Base-by-base conservation (phyloP, 139 green algal species). In the Chlorella sp. region DNA sequence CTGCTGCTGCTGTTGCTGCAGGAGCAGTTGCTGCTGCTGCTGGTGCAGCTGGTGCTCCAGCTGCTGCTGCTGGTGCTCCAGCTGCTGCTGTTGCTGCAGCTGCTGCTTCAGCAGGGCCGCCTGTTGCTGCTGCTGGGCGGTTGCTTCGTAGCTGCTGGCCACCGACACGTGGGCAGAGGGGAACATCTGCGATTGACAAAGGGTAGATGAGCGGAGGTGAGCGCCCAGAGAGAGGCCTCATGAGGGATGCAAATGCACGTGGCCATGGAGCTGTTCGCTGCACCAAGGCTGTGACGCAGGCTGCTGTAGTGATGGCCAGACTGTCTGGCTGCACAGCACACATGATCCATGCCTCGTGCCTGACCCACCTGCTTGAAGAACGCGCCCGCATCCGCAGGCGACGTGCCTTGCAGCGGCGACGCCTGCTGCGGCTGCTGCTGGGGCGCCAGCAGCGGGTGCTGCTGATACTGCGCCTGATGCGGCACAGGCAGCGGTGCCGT, bases 331-430 rank as follows among this genome's bases (percentile, higher is more conserved):
- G 11, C 51, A 60, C 51, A 60, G 51, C 51, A 54, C 11, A 11
- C 46, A 8, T 11, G 8, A 54, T 8, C 51, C 51, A 60, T 60
- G 51, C 9, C 51, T 16, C 22, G 51, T 60, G 51, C 51, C 11
- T 54, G 7, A 54, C 46, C 9, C 17, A 90, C 41, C n/a, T 72
- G 78, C 36, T 87, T 86, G 58, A 87, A 87, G n/a, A 90, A 90
- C 7, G 84, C 75, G 36, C 85, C 81, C 4, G 84, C 76, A 32
- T 87, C 87, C 34, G 46, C 48, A 43, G 60, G 19, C 1, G 41
- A 56, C 24, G 72, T 32, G 43, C 44, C 36, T 26, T 30, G 38
- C 69, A 75, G 38, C 5, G 72, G 38, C 41, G 41, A 24, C n/a
- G 36, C 24, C 48, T 85, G 68, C 80, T 40, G 67, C 46, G 48